Conservation (phyloP, 768 basidiomycete species). For the Hypholoma fasciculare region DNA sequence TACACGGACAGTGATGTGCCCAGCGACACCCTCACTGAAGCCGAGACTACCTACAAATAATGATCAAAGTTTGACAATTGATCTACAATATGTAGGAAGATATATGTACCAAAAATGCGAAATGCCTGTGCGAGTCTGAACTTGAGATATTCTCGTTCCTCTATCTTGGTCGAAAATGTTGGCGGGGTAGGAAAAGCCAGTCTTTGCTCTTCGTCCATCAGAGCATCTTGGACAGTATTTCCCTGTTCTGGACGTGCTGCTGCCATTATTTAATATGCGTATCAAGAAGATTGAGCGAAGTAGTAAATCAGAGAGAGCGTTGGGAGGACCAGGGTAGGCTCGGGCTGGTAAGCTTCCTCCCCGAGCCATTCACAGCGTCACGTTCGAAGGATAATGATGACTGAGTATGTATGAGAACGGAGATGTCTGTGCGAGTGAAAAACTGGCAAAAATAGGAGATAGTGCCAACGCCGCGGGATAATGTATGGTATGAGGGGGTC, state of each 20-base stretch:
- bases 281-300: background rate
- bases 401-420: background rate
- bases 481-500: background rate
- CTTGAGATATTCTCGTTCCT: constrained; percentile 43
- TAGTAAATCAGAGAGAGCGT: background rate
- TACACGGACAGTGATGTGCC: constrained; percentile 51
- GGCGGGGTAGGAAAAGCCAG: constrained; percentile 28
- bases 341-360: background rate
- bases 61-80: background rate
- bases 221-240: constrained; percentile 7
- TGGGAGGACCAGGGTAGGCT: background rate
- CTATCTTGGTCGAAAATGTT: constrained; percentile 30
- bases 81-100: background rate
- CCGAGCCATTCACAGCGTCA: constrained; percentile 12
- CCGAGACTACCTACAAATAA: constrained; percentile 32
- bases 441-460: background rate
- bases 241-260: constrained; percentile 1
- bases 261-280: background rate
- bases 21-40: constrained; percentile 48
- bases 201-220: constrained; percentile 14
- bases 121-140: constrained; percentile 46
- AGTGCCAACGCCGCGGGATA: background rate
- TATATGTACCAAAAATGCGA: constrained; percentile 40
- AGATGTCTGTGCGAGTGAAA: background rate
- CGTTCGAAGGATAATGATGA: constrained; percentile 1